Percentiles rank a stretch among this genome's conserved stretches.
phyloP scores from a whole-genome alignment of 2,329 filamentous ascomycete genomes.

The Neofusicoccum parvum region DNA sequence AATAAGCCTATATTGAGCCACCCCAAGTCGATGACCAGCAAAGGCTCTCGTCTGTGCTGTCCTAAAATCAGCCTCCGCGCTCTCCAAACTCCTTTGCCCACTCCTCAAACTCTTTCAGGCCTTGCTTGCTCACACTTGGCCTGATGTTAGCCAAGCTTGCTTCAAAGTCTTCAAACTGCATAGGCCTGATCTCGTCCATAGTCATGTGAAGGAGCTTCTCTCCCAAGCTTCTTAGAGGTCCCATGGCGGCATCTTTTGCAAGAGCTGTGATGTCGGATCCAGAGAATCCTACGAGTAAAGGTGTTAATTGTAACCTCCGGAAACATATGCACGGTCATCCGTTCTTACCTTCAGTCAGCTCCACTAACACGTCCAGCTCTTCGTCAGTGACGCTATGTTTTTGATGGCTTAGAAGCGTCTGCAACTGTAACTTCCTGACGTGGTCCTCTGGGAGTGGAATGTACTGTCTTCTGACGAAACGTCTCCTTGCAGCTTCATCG shows the following conservation, averaged over 20 bases:
- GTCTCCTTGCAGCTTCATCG: constrained; percentile 86
- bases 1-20: too few species aligned
- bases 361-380: constrained; percentile 75
- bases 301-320: background rate
- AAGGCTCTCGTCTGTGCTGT: too few species aligned
- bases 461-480: constrained; percentile 93
- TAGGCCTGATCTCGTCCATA: constrained; percentile 91
- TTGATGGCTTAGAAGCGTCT: constrained; percentile 80
- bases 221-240: constrained; percentile 83
- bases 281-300: constrained; percentile 72
- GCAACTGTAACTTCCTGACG: constrained; percentile 77
- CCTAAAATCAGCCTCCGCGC: constrained; percentile 65
- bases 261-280: constrained; percentile 95
- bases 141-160: constrained; percentile 82
- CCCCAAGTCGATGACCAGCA: too few species aligned
- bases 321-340: background rate
- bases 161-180: constrained; percentile 79
- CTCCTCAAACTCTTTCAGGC: constrained; percentile 86
- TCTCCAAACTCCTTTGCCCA: constrained; percentile 96
- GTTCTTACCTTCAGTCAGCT: constrained; percentile 75
- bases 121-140: constrained; percentile 83
- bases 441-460: constrained; percentile 88
- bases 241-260: constrained; percentile 98
- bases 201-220: constrained; percentile 88
- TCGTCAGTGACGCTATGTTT: constrained; percentile 74